Percentiles rank a stretch among this genome's conserved stretches.
Conservation (phyloP, 1,284 basidiomycete genomes). For the Filobasidium uniguttulatum region DNA sequence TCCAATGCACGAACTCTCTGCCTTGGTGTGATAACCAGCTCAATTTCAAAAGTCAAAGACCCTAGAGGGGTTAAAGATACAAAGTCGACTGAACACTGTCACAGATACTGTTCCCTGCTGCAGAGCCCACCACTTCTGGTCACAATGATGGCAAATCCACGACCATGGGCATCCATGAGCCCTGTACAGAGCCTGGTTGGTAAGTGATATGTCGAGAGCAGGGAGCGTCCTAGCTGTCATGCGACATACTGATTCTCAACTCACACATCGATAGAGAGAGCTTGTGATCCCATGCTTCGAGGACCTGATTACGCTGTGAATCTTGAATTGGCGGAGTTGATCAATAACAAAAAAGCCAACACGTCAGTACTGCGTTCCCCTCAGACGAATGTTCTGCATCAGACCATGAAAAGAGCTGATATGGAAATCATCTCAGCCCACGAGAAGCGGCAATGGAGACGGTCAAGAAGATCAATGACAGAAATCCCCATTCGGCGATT, state of each 20-base stretch:
- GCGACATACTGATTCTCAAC: background rate
- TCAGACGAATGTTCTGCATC: background rate
- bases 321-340: conserved; percentile 81
- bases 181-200: conserved; percentile 33
- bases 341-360: conserved; percentile 94
- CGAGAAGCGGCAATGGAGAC: conserved; percentile 77
- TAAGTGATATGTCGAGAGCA: conserved; percentile 18
- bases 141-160: conserved; percentile 6
- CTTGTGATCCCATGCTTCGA: conserved; percentile 72
- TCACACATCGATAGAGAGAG: conserved; percentile 43
- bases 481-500: conserved; percentile 77
- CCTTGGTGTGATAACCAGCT: no score
- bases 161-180: conserved; percentile 27
- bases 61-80: no score
- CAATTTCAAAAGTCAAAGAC: no score
- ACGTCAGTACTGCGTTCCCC: conserved; percentile 46
- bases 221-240: conserved; percentile 1
- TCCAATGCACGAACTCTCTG: no score
- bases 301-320: conserved; percentile 87
- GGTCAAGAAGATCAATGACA: conserved; percentile 69
- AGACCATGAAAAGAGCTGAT: background rate
- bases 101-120: no score
- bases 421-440: conserved; percentile 43
- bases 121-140: no score
- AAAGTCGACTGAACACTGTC: no score